Percentiles rank a stretch among this genome's conserved stretches.
phyloP scores from a whole-genome alignment of 2,329 filamentous ascomycete species.

The Hypoxylon sp. region DNA sequence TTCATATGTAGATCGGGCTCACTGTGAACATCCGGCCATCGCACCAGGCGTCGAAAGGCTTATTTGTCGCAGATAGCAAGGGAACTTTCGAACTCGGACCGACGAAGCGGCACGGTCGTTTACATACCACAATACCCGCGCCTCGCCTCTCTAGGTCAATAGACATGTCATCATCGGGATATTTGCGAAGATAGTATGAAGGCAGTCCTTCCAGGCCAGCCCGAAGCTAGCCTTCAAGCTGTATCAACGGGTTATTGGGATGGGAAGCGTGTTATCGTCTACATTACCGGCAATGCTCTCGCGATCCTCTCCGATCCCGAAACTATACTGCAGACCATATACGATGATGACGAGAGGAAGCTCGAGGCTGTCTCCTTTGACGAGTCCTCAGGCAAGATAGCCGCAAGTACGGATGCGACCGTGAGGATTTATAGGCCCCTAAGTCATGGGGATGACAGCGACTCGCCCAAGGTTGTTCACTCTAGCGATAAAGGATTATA shows the following conservation, averaged over 20 bases:
- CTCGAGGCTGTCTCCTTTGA: slow-evolving; percentile 85
- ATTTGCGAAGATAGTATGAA: slow-evolving; percentile 56
- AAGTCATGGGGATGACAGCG: slow-evolving; percentile 71
- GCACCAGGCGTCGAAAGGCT: neutral
- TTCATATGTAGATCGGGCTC: slow-evolving; percentile 6
- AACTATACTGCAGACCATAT: slow-evolving; percentile 87
- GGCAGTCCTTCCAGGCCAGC: slow-evolving; percentile 62
- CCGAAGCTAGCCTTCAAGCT: slow-evolving; percentile 62
- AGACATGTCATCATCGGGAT: slow-evolving; percentile 48
- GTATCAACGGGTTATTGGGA: slow-evolving; percentile 62
- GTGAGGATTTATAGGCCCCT: slow-evolving; percentile 85
- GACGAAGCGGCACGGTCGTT: slow-evolving; percentile 34
- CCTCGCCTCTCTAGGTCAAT: slow-evolving; percentile 15
- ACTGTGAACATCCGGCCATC: slow-evolving; percentile 5
- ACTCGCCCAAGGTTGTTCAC: slow-evolving; percentile 74
- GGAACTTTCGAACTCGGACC: slow-evolving; percentile 7
- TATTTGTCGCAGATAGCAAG: slow-evolving; percentile 8
- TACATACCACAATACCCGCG: slow-evolving; percentile 8
- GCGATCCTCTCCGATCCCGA: slow-evolving; percentile 82
- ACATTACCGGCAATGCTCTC: slow-evolving; percentile 90
- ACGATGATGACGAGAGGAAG: slow-evolving; percentile 77
- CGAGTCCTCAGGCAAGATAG: slow-evolving; percentile 86
- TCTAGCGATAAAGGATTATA: slow-evolving; percentile 6
- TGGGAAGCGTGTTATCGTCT: slow-evolving; percentile 62
- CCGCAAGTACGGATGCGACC: slow-evolving; percentile 73